Evolutionary conservation across 352 stramenopile species (phyloP), one percentile per base, ranked within the genome.

Genomic region (Stephanocyclus meneghinianus): DNA sequence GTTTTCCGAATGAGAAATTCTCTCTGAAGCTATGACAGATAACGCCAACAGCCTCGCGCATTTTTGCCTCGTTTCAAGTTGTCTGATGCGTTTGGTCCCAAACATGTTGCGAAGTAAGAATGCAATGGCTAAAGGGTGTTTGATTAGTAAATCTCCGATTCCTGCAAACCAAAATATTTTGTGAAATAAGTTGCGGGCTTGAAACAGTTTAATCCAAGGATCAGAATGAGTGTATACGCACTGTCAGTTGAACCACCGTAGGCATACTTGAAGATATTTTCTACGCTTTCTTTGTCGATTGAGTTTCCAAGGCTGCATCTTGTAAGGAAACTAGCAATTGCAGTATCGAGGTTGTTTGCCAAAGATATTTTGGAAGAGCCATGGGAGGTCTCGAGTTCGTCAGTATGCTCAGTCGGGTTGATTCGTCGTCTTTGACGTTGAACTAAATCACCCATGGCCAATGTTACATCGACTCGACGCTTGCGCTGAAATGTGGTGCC

Each of bases 361-460:
- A 81, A 69, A 1, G 73, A 53, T 26, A 63, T 42, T 61, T 67
- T 61, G 2, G 71, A 59, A 37, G 18, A 45, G 18, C 47, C 47
- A 21, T 40, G 15, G 18, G 40, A 50, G 29, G 6, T 59, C 8
- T 32, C 21, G 3, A 7, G 62, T 47, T 71, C 57, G 21, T 40
- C 65, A 8, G 50, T 18, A 68, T 13, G 9, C 16, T 29, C 47
- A 21, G 37, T 57, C 18, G 76, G 78, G 42, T 79, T 53, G n/a
- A 87, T 50, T 21, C 79, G 65, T 37, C 80, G 67, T 35, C 86
- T 73, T 68, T 92, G 80, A 7, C 81, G 64, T 70, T 92, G 86
- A 56, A 88, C 62, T 15, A 91, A 78, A 42, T 91, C 87, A 76
- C 85, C 89, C 40, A 87, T 86, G n/a, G 78, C 90, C 4, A 92